A percentile compares a stretch with the other conserved stretches of the same genome.
Conservation (phyloP, 176 grass and related monocot species). For the Carex littledalei region DNA sequence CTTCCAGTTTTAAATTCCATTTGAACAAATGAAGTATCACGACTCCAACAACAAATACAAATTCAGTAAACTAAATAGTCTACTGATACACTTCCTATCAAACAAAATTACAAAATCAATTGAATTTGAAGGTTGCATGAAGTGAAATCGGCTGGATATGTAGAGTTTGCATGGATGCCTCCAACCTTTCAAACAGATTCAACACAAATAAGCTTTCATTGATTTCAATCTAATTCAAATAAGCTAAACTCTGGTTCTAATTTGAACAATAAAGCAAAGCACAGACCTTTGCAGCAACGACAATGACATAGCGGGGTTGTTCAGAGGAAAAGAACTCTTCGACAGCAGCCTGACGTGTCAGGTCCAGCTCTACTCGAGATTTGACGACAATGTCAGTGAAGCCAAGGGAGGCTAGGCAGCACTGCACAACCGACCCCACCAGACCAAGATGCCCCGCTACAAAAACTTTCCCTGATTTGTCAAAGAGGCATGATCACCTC, state of each 20-base stretch:
- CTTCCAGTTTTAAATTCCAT: too few relatives aligned
- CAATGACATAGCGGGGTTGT: slow-evolving; percentile 34
- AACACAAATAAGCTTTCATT: background rate
- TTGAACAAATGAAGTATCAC: too few relatives aligned
- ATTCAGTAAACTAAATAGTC: too few relatives aligned
- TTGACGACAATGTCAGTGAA: slow-evolving; percentile 33
- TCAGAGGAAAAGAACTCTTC: slow-evolving; percentile 38
- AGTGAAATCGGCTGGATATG: slow-evolving; percentile 38
- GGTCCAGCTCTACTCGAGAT: slow-evolving; percentile 36
- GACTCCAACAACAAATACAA: too few relatives aligned
- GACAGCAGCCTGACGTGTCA: slow-evolving; percentile 39
- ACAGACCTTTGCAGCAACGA: slow-evolving; percentile 38
- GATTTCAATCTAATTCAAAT: background rate
- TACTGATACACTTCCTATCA: too few relatives aligned
- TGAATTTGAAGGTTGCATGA: slow-evolving; percentile 42
- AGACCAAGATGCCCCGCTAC: slow-evolving; percentile 36
- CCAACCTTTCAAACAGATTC: slow-evolving; percentile 15
- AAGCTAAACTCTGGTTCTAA: background rate
- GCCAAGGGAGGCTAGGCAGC: slow-evolving; percentile 21
- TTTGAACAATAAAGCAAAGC: background rate
- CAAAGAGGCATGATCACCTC: slow-evolving; percentile 13
- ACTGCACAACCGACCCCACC: slow-evolving; percentile 33
- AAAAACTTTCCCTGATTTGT: slow-evolving; percentile 32
- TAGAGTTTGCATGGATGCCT: slow-evolving; percentile 43
- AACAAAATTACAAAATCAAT: background rate